Percentiles rank a stretch among this genome's conserved stretches.
Conservation (phyloP, 2,329 filamentous ascomycete species). For the Nectriaceae sp. region DNA sequence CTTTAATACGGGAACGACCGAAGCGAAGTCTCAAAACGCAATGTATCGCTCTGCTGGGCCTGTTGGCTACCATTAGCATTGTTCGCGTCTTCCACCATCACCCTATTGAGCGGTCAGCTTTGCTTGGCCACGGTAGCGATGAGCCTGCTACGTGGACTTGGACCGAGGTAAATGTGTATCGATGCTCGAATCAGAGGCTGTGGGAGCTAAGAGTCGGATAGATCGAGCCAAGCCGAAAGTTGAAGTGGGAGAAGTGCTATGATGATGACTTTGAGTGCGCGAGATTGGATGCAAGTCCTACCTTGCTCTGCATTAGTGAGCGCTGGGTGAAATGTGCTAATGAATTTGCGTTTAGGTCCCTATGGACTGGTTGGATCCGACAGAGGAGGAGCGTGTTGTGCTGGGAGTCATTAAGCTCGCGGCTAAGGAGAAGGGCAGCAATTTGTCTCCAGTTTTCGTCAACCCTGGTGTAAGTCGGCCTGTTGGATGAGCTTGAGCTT, state of each 20-base stretch:
- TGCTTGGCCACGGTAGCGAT: too few species aligned
- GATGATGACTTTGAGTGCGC: conserved; percentile 33
- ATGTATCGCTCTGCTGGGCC: neutral
- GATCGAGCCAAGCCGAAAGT: conserved; percentile 30
- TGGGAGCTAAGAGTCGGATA: too few species aligned
- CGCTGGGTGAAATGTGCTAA: neutral
- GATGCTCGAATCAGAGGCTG: too few species aligned
- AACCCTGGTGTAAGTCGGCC: conserved; percentile 37
- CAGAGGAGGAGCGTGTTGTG: conserved; percentile 29
- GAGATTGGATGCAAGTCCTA: conserved; percentile 32
- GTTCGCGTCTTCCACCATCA: neutral
- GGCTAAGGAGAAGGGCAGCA: conserved; percentile 29
- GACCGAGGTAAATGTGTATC: neutral
- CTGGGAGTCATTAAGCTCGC: conserved; percentile 35
- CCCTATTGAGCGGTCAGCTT: too few species aligned
- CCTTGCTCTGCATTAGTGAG: neutral
- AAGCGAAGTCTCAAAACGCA: neutral
- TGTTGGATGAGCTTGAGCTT: neutral
- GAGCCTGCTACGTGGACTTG: neutral
- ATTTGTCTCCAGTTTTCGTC: conserved; percentile 34
- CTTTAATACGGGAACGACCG: neutral
- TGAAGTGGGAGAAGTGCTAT: conserved; percentile 36
- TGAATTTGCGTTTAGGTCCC: conserved; percentile 35
- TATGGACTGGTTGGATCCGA: conserved; percentile 37
- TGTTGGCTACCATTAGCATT: neutral